Percentiles rank a stretch among this genome's conserved stretches.
These are phyloP conservation scores for Dendrothele bispora DNA, from an alignment of 768 basidiomycete genomes.

Conservation along the genomic window DNA sequence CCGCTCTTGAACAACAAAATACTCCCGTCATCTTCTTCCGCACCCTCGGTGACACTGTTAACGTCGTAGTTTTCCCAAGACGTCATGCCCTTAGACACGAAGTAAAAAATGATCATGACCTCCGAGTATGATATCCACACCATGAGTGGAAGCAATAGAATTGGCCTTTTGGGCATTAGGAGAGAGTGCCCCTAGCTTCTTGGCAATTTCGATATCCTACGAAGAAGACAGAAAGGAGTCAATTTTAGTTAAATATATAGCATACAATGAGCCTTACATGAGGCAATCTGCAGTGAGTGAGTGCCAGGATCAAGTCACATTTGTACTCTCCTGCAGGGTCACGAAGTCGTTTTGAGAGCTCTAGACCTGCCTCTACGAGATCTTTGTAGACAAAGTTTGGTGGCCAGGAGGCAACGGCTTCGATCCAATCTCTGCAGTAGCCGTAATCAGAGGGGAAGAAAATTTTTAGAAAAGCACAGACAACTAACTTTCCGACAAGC, in stretches of 20 bases:
- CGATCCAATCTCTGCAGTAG: constrained; percentile 8
- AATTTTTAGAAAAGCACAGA: constrained; percentile 17
- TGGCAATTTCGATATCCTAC: constrained; percentile 51
- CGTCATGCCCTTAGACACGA: constrained; percentile 61
- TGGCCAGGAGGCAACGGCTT: constrained; percentile 67
- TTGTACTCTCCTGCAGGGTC: constrained; percentile 34
- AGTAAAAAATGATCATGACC: constrained; percentile 79
- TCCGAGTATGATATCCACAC: constrained; percentile 60
- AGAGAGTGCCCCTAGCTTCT: constrained; percentile 40
- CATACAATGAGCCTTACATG: constrained; percentile 29
- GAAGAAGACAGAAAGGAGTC: constrained; percentile 1
- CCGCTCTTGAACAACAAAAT: constrained; percentile 83
- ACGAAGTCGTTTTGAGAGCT: constrained; percentile 54
- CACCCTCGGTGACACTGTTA: constrained; percentile 54
- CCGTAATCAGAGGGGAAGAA: neutral
- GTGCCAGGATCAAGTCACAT: constrained; percentile 9
- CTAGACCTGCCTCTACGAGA: constrained; percentile 53
- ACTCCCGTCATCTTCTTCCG: constrained; percentile 69
- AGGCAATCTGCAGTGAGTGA: constrained; percentile 10
- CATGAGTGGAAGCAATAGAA: constrained; percentile 41
- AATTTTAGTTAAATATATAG: neutral
- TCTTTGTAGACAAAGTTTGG: constrained; percentile 55
- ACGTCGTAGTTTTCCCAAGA: constrained; percentile 69
- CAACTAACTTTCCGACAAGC: constrained; percentile 61
- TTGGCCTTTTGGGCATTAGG: constrained; percentile 33